Conservation (phyloP, 2,329 filamentous ascomycete genomes). For the Ophiosphaerella korrae region DNA sequence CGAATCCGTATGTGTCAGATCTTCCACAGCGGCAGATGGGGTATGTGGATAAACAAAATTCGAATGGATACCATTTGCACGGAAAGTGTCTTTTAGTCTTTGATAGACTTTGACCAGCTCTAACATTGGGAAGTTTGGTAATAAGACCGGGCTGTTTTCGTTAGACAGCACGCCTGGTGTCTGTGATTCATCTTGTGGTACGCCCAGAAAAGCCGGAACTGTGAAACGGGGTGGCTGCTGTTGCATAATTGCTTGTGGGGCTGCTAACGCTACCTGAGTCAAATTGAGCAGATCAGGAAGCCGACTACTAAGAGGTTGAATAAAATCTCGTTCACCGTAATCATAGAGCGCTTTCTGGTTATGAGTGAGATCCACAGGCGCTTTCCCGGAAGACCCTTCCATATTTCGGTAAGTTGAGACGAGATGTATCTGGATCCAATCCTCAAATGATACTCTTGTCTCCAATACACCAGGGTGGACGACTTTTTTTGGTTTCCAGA, state of each 20-base stretch:
- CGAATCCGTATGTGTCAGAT: slow-evolving; percentile 60
- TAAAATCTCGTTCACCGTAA: slow-evolving; percentile 58
- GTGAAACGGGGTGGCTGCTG: slow-evolving; percentile 30
- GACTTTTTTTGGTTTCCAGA: slow-evolving; percentile 93
- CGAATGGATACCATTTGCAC: slow-evolving; percentile 56
- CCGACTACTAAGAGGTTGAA: slow-evolving; percentile 54
- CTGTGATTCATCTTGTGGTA: slow-evolving; percentile 29
- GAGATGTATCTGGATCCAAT: slow-evolving; percentile 68
- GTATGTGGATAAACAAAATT: slow-evolving; percentile 52
- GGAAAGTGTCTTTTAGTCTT: slow-evolving; percentile 61
- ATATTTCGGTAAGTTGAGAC: slow-evolving; percentile 58
- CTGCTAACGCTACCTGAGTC: slow-evolving; percentile 21
- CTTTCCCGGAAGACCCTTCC: slow-evolving; percentile 31
- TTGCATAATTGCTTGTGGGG: slow-evolving; percentile 20
- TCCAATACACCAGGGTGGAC: slow-evolving; percentile 76
- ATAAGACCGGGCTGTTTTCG: slow-evolving; percentile 22
- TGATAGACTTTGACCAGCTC: slow-evolving; percentile 62
- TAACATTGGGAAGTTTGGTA: slow-evolving; percentile 36
- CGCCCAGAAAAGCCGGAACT: slow-evolving; percentile 36
- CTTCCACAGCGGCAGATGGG: slow-evolving; percentile 48
- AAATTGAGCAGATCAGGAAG: slow-evolving; percentile 44
- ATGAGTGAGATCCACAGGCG: slow-evolving; percentile 31
- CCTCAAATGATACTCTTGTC: slow-evolving; percentile 63
- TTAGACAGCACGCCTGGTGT: slow-evolving; percentile 28
- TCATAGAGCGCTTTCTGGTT: slow-evolving; percentile 58